phyloP scores from a whole-genome alignment of 441 rosid species.

The Populus hybrid region DNA sequence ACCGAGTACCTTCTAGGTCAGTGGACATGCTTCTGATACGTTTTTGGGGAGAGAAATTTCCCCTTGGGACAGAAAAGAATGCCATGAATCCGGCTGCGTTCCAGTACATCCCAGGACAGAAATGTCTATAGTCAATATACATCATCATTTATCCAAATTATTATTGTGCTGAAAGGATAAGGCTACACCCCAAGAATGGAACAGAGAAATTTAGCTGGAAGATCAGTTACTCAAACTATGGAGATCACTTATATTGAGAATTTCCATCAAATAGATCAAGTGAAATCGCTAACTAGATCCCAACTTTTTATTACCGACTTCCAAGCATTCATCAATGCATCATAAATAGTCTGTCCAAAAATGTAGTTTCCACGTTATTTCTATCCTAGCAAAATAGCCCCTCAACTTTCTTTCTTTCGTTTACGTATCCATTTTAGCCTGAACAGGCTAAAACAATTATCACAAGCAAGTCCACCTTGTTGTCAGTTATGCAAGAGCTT shows the following conservation, averaged over 20 bases:
- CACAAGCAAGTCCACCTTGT: background rate
- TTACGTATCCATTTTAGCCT: background rate
- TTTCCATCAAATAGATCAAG: background rate
- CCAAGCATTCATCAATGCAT: background rate
- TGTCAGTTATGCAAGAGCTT: background rate
- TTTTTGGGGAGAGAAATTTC: too few species aligned
- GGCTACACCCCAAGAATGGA: background rate
- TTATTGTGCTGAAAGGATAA: background rate
- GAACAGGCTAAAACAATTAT: background rate
- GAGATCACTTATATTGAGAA: background rate
- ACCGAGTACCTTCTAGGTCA: too few species aligned
- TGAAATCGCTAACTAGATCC: background rate
- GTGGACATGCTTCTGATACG: too few species aligned
- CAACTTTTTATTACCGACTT: background rate
- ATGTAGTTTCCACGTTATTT: background rate
- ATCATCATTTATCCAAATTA: background rate
- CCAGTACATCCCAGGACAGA: background rate
- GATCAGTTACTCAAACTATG: background rate
- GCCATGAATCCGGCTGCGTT: too few species aligned
- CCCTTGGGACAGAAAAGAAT: too few species aligned
- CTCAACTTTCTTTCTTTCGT: background rate
- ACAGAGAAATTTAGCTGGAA: background rate
- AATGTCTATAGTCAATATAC: background rate
- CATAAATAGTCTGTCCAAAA: background rate
- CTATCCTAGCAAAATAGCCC: background rate